Evolutionary conservation across 805 yeast genomes (phyloP), one percentile per base, ranked within the genome.

Genomic region (Saccharomyces eubayanus): DNA sequence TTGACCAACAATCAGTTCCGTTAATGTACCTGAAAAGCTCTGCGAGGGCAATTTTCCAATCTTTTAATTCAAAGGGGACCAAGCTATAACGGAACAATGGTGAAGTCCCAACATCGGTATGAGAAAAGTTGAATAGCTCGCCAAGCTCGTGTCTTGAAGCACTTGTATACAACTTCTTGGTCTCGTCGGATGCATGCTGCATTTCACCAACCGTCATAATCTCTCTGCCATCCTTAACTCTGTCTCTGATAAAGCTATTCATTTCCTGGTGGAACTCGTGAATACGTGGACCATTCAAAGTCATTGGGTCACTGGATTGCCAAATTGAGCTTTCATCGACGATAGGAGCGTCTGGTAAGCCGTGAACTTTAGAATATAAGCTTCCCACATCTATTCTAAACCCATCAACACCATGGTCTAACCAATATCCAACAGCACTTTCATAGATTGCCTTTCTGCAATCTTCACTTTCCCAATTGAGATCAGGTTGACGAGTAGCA

Each of bases 241-340:
- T 70, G 30, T 75, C 63, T 20, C 77, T 71, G 45, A 72, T 75
- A 53, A 72, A 67, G 10, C 55, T 59, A 59, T 70, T 74, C 77
- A 81, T 73, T 60, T 79, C 83, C 63, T 74, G 74, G 65, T 79
- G 80, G 67, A 76, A 80, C 63, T 80, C 83, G 64, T 81, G 84
- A 61, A 80, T 78, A 53, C 82, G 64, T 27, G 84, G 83, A 6
- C 84, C 84, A 56, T 75, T 72, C 57, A 68, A 71, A 52, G 69
- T 69, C 53, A 60, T 60, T 3, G 55, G 48, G 30, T 57, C 61
- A 50, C 72, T 66, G 27, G 75, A 73, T 68, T 79, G 83, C 61
- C 59, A 73, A 49, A 70, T 70, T 28, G 59, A 53, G 51, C 68
- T 74, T 27, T 77, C 76, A 65, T 70, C 72, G 21, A 67, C 65